Evolutionary conservation across 768 basidiomycete genomes (phyloP), one percentile per base, ranked within the genome.

Genomic region (Candolleomyces efflorescens): DNA sequence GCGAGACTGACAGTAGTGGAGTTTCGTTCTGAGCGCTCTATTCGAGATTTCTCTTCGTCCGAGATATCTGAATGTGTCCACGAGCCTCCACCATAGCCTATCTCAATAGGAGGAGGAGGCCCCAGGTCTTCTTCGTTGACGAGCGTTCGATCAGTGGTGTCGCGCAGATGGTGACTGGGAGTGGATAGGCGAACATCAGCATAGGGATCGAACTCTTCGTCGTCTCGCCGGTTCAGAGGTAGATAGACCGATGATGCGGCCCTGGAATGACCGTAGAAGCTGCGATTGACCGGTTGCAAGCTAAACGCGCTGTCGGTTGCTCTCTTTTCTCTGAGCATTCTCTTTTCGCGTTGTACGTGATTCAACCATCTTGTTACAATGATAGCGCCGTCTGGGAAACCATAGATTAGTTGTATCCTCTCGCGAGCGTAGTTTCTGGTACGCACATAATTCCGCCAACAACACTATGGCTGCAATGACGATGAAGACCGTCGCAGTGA

Each of bases 381-480:
- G 51, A 85, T 61, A 3, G 73, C 74, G n/a, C 79, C 81, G 60
- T 84, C 84, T 86, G 38, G 22, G 45, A 22, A n/a, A 26, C n/a
- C 12, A 39, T 47, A 18, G 5, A 20, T 57, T 24, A 58, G 55
- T 13, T 20, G 32, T 32, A 5, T 32, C 32, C 32, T 32, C 32
- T 5, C 6, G 32, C 7, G 32, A 32, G 11, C 32, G 11, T 32
- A 32, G 32, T 7, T 32, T 32, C 2, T 41, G 45, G 38, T 46
- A 49, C 38, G 75, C 86, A 87, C 86, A 87, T 18, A 85, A 58
- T 64, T 87, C 85, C 43, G 81, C 64, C 23, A 81, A 48, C 39
- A 88, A 65, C 20, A 87, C 68, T 26, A 73, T 43, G 3, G 68
- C 63, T 0, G 80, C 77, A 37, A 83, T 66, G 24, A 66, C 77